Evolutionary conservation across 495 filamentous ascomycete genomes (phyloP).

Genomic region (Penicillium coprophilum): DNA sequence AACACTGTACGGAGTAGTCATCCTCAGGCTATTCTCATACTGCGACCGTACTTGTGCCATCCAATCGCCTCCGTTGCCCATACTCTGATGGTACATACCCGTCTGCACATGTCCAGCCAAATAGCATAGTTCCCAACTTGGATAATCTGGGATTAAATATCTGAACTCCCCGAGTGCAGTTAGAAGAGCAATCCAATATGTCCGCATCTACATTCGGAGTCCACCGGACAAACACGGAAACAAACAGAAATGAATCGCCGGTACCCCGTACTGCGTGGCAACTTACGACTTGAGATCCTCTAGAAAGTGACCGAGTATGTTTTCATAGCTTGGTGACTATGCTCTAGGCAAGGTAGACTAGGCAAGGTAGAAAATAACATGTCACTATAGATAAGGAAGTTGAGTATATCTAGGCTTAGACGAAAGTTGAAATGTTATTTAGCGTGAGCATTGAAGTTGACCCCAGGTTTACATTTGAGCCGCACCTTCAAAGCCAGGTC

Average conservation of each 20-base stretch:
- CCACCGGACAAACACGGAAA: not conserved
- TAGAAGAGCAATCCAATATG: not conserved
- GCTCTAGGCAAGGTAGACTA: not conserved
- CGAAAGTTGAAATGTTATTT: not conserved
- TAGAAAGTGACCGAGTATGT: not conserved
- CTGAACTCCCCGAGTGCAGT: not conserved
- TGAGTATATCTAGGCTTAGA: not conserved
- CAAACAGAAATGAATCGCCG: not conserved
- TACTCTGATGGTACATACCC: not conserved
- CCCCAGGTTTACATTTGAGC: slow-evolving; percentile 8
- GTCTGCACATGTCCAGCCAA: not conserved
- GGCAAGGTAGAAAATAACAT: not conserved
- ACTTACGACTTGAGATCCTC: not conserved
- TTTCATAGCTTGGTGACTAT: not conserved
- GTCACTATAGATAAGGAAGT: not conserved
- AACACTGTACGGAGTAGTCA: not conserved
- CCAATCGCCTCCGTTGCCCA: not conserved
- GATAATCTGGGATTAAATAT: not conserved
- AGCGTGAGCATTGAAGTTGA: not conserved
- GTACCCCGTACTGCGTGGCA: not conserved
- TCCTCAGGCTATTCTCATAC: not conserved
- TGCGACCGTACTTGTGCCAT: not conserved
- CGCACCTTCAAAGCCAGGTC: not conserved
- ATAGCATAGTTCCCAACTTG: not conserved
- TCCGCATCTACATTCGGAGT: not conserved